Evolutionary conservation across 2,329 filamentous ascomycete genomes (phyloP).

Genomic region (Pseudocercospora eumusae): DNA sequence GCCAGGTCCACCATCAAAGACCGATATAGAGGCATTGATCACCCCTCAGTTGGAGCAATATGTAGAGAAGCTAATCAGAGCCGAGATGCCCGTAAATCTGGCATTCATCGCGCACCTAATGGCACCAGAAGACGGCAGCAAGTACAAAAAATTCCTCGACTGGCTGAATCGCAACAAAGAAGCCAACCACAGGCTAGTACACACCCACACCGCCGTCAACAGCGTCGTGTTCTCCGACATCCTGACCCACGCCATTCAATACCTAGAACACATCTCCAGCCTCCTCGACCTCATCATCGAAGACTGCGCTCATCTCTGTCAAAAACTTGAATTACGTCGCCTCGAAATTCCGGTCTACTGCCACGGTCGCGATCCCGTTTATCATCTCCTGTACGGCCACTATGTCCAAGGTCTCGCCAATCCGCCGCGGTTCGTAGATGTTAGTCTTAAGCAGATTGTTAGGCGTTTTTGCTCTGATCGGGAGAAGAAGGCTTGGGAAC

Average conservation of each 20-base stretch:
- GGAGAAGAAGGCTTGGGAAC: not conserved
- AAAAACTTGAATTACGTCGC: no score
- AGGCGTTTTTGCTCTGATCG: not conserved
- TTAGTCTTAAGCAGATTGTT: not conserved
- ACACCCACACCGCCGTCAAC: not conserved
- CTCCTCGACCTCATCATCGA: not conserved
- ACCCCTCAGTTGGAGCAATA: not conserved
- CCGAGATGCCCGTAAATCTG: not conserved
- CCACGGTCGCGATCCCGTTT: not conserved
- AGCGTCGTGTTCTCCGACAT: not conserved
- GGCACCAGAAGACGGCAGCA: not conserved
- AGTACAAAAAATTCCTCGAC: not conserved
- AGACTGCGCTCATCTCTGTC: not conserved
- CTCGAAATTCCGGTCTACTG: no score
- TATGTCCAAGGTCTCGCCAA: not conserved
- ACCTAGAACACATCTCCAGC: not conserved
- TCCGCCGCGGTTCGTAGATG: not conserved
- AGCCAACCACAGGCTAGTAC: not conserved
- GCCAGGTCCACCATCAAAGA: not conserved
- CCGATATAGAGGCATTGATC: not conserved
- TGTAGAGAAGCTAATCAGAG: not conserved
- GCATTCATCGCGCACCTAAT: not conserved
- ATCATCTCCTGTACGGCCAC: not conserved
- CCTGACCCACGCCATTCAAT: not conserved
- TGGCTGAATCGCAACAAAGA: not conserved